phyloP scores from a whole-genome alignment of 2,329 filamentous ascomycete genomes.

The Pseudogymnoascus sp. region DNA sequence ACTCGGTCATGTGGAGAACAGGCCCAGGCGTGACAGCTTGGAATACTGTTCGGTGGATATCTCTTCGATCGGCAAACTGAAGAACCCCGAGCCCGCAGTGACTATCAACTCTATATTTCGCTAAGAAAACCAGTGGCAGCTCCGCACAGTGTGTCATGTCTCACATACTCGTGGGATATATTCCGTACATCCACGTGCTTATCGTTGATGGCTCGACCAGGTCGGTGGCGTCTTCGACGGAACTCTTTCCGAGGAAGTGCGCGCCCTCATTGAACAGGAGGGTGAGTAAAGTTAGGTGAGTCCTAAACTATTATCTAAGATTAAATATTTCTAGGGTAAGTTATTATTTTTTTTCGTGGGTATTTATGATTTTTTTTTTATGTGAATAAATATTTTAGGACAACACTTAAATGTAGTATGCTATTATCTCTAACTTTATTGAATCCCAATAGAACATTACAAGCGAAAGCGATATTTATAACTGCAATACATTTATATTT shows the following conservation, averaged over 20 bases:
- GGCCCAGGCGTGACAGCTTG: neutral
- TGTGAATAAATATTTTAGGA: neutral
- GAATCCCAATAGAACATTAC: too few species aligned
- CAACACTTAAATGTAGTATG: too few species aligned
- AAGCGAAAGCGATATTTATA: too few species aligned
- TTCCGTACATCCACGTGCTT: neutral
- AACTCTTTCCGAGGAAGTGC: constrained; percentile 45
- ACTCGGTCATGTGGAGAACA: neutral
- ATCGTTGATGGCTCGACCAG: neutral
- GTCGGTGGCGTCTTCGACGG: constrained; percentile 28
- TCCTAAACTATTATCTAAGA: neutral
- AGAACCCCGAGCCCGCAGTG: neutral
- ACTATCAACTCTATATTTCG: neutral
- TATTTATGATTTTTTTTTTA: neutral
- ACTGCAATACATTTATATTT: too few species aligned
- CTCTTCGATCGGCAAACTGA: neutral
- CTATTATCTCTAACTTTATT: too few species aligned
- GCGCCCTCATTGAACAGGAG: constrained; percentile 40
- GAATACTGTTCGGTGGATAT: neutral
- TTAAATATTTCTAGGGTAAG: neutral
- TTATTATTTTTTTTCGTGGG: too few species aligned
- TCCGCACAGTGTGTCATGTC: neutral
- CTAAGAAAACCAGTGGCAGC: neutral
- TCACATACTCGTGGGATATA: neutral
- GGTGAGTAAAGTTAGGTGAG: constrained; percentile 17